phyloP scores from a whole-genome alignment of 768 basidiomycete species.

The Boletellus emodensis region DNA sequence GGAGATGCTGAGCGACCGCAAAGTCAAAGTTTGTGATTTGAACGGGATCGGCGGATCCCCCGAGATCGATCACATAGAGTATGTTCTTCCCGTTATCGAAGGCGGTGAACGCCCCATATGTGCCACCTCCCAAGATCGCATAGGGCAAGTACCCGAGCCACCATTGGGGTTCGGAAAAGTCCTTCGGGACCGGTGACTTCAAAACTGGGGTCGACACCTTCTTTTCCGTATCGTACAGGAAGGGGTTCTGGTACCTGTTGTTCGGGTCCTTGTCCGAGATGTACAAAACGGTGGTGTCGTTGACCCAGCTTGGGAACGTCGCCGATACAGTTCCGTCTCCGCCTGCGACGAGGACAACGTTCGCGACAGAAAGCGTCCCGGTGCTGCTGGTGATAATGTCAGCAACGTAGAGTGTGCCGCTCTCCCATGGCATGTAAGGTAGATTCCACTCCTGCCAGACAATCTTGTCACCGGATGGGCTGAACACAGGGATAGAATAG shows the following conservation, averaged over 20 bases:
- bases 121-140: slow-evolving; percentile 19
- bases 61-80: slow-evolving; percentile 31
- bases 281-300: slow-evolving; percentile 51
- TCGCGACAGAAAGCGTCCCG: slow-evolving; percentile 29
- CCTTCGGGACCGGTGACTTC: slow-evolving; percentile 15
- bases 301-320: slow-evolving; percentile 38
- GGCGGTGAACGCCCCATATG: slow-evolving; percentile 29
- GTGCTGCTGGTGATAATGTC: slow-evolving; percentile 24
- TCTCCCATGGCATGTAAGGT: slow-evolving; percentile 68
- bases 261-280: slow-evolving; percentile 44
- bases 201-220: slow-evolving; percentile 26
- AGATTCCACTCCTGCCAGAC: slow-evolving; percentile 64
- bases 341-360: slow-evolving; percentile 44
- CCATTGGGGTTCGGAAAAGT: slow-evolving; percentile 24
- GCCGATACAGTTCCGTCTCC: slow-evolving; percentile 34
- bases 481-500: slow-evolving; percentile 55
- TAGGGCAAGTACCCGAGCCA: slow-evolving; percentile 16
- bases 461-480: slow-evolving; percentile 49
- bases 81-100: slow-evolving; percentile 28
- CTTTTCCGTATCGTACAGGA: slow-evolving; percentile 21
- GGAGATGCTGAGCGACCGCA: slow-evolving; percentile 13
- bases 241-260: slow-evolving; percentile 56
- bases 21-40: slow-evolving; percentile 2
- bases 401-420: slow-evolving; percentile 48
- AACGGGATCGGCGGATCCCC: neutral